Conservation (phyloP, 2,329 filamentous ascomycete species). For the Paecilomyces niveus region DNA sequence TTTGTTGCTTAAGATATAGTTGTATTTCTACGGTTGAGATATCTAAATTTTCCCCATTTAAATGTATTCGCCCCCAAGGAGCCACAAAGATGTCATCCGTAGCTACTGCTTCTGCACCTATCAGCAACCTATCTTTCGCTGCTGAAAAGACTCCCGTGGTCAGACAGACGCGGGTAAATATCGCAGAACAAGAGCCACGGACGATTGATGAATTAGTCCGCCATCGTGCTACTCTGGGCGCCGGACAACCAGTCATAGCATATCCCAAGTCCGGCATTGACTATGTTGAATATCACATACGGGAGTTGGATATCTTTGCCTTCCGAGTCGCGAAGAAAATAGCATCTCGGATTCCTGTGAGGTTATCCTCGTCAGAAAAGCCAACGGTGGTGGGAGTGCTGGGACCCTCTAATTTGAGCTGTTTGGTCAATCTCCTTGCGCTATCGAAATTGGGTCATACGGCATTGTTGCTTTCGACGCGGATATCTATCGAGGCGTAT, state of each 20-base stretch:
- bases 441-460: constrained; percentile 51
- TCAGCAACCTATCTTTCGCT: not conserved
- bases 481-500: constrained; percentile 47
- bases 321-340: constrained; percentile 23
- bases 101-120: not conserved
- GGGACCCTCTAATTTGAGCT: constrained; percentile 48
- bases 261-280: constrained; percentile 39
- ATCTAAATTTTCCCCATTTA: not conserved
- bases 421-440: constrained; percentile 48
- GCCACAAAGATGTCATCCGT: not conserved
- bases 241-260: constrained; percentile 32
- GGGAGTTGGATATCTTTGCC: constrained; percentile 36
- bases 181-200: constrained; percentile 7
- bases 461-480: constrained; percentile 47
- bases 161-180: not conserved
- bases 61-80: not conserved
- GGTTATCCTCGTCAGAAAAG: constrained; percentile 16
- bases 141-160: not conserved
- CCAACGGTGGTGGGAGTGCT: constrained; percentile 43
- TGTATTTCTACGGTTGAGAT: not conserved
- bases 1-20: not conserved
- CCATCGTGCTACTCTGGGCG: constrained; percentile 26
- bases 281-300: constrained; percentile 43
- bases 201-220: constrained; percentile 36
- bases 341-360: constrained; percentile 15